Base-by-base conservation (phyloP, 768 basidiomycete genomes). In the Boletus reticulatus region DNA sequence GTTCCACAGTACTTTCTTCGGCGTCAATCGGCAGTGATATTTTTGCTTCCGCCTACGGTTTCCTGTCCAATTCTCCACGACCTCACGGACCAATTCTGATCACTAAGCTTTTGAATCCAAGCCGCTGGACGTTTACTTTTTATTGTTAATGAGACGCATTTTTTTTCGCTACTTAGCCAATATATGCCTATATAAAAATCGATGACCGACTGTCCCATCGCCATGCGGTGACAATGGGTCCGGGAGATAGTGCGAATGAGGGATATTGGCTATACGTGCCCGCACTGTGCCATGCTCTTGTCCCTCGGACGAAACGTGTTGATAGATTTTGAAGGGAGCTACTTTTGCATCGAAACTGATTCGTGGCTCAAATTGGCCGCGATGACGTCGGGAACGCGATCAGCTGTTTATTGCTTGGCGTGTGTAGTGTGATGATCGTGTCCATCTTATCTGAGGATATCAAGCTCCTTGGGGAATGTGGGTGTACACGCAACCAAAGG, bases 191-290 rank as follows among this genome's bases (percentile, higher is more conserved):
- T 13, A 13, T 22, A n/a, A 12, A 39, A 41, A 6, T 29, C 12
- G 34, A 11, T 36, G 34, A 36, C 34, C 14, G 34, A 14, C 27
- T 27, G 20, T n/a, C 27, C 1, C 19, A 12, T 17, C 38, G 20
- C 27, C 27, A 29, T 46, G 22, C 46, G 52, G 61, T 62, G 62
- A 47, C 44, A 60, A 53, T 55, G 62, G 61, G 53, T 42, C 44
- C 14, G 9, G 17, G 27, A 31, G 39, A 45, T 22, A 17, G 31
- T n/a, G 47, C 7, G 16, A 29, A 9, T 29, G 62, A 61, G 62
- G 53, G 62, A 53, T 55, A 64, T 55, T 54, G 12, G 62, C 62
- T 4, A 61, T 55, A 57, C 24, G 62, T 55, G 62, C 62, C 62
- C 62, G 29, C 58, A 51, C 29, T 31, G 56, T n/a, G 34, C 8